A percentile compares a stretch with the other conserved stretches of the same genome.
Conservation (phyloP, 805 yeast species). For the Myxozyma neglecta region DNA sequence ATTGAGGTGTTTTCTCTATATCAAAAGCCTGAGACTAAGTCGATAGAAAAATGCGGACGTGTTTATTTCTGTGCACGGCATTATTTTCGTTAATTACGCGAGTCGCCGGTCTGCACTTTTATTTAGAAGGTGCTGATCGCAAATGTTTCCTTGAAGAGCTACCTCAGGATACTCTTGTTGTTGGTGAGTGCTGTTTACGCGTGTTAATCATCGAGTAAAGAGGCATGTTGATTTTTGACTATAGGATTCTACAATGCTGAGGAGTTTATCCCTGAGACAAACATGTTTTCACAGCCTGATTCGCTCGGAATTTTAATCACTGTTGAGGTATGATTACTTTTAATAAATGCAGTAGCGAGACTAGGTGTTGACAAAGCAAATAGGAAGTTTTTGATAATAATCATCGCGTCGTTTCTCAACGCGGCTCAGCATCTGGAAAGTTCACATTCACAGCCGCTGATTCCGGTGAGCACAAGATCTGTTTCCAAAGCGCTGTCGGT, state of each 20-base stretch:
- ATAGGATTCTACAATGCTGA: conserved; percentile 60
- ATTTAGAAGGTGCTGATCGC: conserved; percentile 70
- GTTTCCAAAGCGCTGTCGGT: conserved; percentile 57
- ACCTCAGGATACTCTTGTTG: conserved; percentile 73
- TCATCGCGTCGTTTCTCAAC: conserved; percentile 73
- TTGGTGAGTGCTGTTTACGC: conserved; percentile 48
- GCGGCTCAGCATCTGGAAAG: conserved; percentile 58
- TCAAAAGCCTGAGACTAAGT: too few species aligned
- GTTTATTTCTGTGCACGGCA: neutral
- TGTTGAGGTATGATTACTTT: conserved; percentile 51
- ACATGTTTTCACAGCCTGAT: conserved; percentile 54
- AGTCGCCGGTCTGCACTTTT: conserved; percentile 66
- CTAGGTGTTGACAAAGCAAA: conserved; percentile 25
- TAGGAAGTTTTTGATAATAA: conserved; percentile 77
- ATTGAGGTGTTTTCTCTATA: neutral
- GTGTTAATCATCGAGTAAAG: neutral
- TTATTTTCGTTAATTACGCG: conserved; percentile 26
- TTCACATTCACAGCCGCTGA: conserved; percentile 81
- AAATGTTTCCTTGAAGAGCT: conserved; percentile 85
- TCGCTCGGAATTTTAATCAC: conserved; percentile 61
- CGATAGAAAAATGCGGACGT: neutral
- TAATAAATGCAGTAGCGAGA: neutral
- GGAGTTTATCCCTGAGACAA: conserved; percentile 54
- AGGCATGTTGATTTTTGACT: neutral
- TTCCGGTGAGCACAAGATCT: conserved; percentile 80